Percentiles rank a stretch among this genome's conserved stretches.
phyloP scores from a whole-genome alignment of 2,329 filamentous ascomycete species.

The Pyrenophora graminea region DNA sequence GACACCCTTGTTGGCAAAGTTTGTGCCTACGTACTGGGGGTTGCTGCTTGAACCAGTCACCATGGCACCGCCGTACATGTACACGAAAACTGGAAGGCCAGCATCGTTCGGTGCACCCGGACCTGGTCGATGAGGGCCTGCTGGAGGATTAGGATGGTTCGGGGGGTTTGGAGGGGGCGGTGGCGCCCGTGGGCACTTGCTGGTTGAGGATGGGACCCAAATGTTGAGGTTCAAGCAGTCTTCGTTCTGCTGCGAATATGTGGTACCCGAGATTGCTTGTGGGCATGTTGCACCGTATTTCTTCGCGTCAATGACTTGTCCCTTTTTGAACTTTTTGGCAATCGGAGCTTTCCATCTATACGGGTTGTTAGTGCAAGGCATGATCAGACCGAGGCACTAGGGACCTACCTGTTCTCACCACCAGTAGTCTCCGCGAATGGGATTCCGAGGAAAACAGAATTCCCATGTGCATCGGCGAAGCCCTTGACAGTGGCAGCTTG shows the following conservation, averaged over 20 bases:
- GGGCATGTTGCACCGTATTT: slow-evolving; percentile 31
- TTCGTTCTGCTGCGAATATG: slow-evolving; percentile 27
- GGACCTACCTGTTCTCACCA: slow-evolving; percentile 25
- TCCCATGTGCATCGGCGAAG: slow-evolving; percentile 24
- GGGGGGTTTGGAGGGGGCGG: slow-evolving; percentile 1
- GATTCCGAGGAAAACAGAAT: slow-evolving; percentile 29
- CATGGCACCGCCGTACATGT: slow-evolving; percentile 52
- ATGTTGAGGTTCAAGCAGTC: slow-evolving; percentile 49
- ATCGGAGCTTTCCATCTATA: slow-evolving; percentile 27
- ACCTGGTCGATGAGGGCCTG: slow-evolving; percentile 1
- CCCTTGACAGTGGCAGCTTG: slow-evolving; percentile 23
- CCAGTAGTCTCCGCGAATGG: slow-evolving; percentile 32
- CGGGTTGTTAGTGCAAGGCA: background rate
- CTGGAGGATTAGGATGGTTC: slow-evolving; percentile 4
- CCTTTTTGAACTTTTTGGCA: slow-evolving; percentile 13
- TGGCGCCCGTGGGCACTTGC: slow-evolving; percentile 3
- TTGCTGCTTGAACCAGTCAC: slow-evolving; percentile 49
- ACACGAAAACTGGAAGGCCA: slow-evolving; percentile 44
- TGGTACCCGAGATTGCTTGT: slow-evolving; percentile 27
- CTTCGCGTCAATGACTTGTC: slow-evolving; percentile 22
- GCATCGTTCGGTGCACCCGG: background rate
- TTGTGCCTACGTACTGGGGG: slow-evolving; percentile 49
- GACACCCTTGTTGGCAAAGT: slow-evolving; percentile 35
- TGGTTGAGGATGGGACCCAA: slow-evolving; percentile 20
- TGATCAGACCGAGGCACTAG: background rate